These are phyloP conservation scores for Aspergillus candidus DNA, from an alignment of 2,329 filamentous ascomycete species.

Conservation along the genomic window DNA sequence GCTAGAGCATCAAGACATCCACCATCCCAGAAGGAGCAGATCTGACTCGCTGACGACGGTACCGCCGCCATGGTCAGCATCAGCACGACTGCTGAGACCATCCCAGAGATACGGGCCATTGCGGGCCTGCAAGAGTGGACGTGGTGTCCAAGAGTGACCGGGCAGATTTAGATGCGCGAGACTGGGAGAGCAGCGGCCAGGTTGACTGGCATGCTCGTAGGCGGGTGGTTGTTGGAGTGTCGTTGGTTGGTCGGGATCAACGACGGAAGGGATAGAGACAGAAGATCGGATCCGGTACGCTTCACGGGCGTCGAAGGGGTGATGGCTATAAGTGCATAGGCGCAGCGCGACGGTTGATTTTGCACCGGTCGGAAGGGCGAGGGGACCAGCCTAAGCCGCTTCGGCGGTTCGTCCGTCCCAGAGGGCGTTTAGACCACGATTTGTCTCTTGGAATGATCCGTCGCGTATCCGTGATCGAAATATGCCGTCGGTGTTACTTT, in stretches of 20 bases:
- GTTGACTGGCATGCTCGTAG: slow-evolving; percentile 23
- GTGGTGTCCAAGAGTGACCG: slow-evolving; percentile 16
- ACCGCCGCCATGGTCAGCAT: slow-evolving; percentile 16
- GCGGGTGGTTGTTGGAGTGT: slow-evolving; percentile 4
- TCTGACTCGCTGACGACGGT: slow-evolving; percentile 21
- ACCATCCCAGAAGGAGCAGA: slow-evolving; percentile 31
- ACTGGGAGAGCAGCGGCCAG: slow-evolving; percentile 12
- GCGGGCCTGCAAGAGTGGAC: slow-evolving; percentile 1
- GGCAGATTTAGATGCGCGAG: slow-evolving; percentile 19
- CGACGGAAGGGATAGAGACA: too few relatives aligned
- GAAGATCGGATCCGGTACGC: too few relatives aligned
- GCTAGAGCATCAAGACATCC: slow-evolving; percentile 35
- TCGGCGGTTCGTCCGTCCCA: too few relatives aligned
- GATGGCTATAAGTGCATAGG: too few relatives aligned
- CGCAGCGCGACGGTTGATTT: too few relatives aligned
- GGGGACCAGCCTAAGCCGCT: too few relatives aligned
- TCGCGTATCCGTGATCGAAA: too few relatives aligned
- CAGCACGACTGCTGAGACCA: slow-evolving; percentile 12
- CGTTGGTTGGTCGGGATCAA: slow-evolving; percentile 5
- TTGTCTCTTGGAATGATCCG: too few relatives aligned
- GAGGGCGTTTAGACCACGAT: too few relatives aligned
- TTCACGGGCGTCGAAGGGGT: too few relatives aligned
- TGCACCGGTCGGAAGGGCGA: too few relatives aligned
- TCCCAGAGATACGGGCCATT: slow-evolving; percentile 16
- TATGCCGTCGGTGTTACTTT: too few relatives aligned